phyloP scores from a whole-genome alignment of 2,329 filamentous ascomycete genomes.

The Sporothrix euskadiensis region DNA sequence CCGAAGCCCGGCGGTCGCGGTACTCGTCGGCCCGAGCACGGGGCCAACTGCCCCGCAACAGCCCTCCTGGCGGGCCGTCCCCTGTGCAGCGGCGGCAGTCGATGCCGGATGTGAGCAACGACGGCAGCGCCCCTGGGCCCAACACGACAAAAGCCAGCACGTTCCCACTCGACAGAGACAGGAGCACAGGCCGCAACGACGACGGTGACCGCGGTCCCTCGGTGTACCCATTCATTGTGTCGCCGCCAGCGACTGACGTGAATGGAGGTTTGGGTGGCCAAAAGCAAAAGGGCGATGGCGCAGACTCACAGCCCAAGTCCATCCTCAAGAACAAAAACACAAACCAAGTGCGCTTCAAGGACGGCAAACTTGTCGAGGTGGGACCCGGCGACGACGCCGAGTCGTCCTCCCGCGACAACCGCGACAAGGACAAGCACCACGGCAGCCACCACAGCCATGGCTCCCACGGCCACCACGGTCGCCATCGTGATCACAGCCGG shows the following conservation, averaged over 20 bases:
- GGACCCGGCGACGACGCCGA: constrained; percentile 36
- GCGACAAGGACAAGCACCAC: background rate
- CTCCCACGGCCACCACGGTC: background rate
- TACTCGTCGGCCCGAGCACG: background rate
- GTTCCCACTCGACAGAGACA: constrained; percentile 25
- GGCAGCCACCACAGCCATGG: background rate
- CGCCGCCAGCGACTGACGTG: constrained; percentile 36
- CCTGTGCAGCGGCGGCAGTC: background rate
- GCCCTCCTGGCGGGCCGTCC: background rate
- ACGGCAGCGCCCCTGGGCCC: background rate
- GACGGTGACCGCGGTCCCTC: constrained; percentile 29
- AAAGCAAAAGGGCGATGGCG: constrained; percentile 37
- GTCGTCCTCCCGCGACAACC: background rate
- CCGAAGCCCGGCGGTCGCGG: constrained; percentile 45
- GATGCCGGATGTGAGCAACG: constrained; percentile 4
- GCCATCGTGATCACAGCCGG: constrained; percentile 30
- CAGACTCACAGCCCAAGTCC: constrained; percentile 51
- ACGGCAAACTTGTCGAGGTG: constrained; percentile 49
- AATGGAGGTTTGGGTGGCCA: constrained; percentile 17
- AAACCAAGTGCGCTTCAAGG: constrained; percentile 57
- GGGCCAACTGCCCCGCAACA: background rate
- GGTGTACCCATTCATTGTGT: constrained; percentile 46
- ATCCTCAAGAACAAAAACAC: constrained; percentile 64
- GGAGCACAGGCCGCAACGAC: constrained; percentile 24
- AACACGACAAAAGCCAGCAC: constrained; percentile 22